Base-by-base conservation (phyloP, 768 basidiomycete genomes). In the Boletus rufocinnamomeus region DNA sequence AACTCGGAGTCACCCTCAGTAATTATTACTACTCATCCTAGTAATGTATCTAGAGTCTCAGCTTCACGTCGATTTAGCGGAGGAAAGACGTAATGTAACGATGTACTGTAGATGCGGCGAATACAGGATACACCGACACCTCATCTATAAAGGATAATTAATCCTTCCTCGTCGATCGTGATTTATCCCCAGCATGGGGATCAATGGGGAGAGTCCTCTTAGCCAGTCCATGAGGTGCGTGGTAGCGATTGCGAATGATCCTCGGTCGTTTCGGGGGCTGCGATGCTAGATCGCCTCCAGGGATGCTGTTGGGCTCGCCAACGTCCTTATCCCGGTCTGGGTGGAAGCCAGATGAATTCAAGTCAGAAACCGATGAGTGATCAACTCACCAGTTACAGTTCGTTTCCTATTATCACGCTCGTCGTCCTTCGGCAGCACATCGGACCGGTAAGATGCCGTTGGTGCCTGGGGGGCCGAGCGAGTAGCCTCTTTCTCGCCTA, bases 391-490 rank as follows among this genome's bases (percentile, higher is more conserved):
- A 69, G 87, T 83, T 35, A 78, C 72, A 25, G 85, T 83, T 55
- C 90, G 82, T 74, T 93, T 93, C 67, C 88, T 77, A 43, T 74
- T 75, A 59, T 89, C 87, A 49, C 84, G 82, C 30, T 88, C 87
- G 19, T 90, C 87, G 11, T 89, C 86, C 60, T 79, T 79, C 55
- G 76, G 69, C 44, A 73, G 71, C 49, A 69, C 49, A 37, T 84
- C 83, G 23, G 64, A 68, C 50, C 82, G 80, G 59, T 81, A 81
- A n/a, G 78, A 67, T 43, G 70, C 71, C 21, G 73, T 67, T 41
- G 78, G 75, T 55, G 73, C 75, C 57, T 79, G 78, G n/a, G 78
- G 74, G 56, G 69, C 67, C 52, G 75, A 62, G 19, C 72, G 76
- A 40, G 75, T 66, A 27, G 71, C 64, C 61, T 87, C 86, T 66